These are phyloP conservation scores for Myxozyma lipomycoides DNA, from an alignment of 805 yeast species.

Conservation along the genomic window DNA sequence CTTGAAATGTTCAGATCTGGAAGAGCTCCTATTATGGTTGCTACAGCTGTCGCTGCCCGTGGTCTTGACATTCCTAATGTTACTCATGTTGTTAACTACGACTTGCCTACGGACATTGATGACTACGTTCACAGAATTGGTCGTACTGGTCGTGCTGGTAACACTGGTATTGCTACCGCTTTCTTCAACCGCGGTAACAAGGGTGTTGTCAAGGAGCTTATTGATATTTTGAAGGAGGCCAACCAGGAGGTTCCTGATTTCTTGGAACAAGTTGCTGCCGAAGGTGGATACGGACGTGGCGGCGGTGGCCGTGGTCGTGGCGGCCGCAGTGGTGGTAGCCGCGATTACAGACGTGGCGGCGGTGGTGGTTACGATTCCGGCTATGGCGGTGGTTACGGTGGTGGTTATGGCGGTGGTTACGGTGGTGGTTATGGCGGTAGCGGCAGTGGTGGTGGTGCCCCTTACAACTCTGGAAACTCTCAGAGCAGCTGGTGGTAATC, in stretches of 20 bases:
- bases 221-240: constrained; percentile 87
- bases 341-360: constrained; percentile 52
- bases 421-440: constrained; percentile 34
- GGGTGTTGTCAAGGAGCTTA: constrained; percentile 80
- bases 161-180: constrained; percentile 96
- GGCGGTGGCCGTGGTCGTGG: constrained; percentile 43
- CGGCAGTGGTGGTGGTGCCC: constrained; percentile 45
- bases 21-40: constrained; percentile 88
- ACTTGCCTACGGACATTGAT: constrained; percentile 93
- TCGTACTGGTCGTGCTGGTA: constrained; percentile 99
- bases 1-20: constrained; percentile 91
- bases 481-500: constrained; percentile 17
- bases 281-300: constrained; percentile 55
- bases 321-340: constrained; percentile 39
- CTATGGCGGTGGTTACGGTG: constrained; percentile 35
- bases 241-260: constrained; percentile 96
- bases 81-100: constrained; percentile 95
- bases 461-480: constrained; percentile 11
- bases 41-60: constrained; percentile 99
- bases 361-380: constrained; percentile 36
- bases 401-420: constrained; percentile 37
- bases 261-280: constrained; percentile 75
- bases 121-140: constrained; percentile 99
- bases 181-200: constrained; percentile 95
- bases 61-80: constrained; percentile 99